These are phyloP conservation scores for Diaporthe vexans DNA, from an alignment of 2,329 filamentous ascomycete genomes.

Conservation along the genomic window DNA sequence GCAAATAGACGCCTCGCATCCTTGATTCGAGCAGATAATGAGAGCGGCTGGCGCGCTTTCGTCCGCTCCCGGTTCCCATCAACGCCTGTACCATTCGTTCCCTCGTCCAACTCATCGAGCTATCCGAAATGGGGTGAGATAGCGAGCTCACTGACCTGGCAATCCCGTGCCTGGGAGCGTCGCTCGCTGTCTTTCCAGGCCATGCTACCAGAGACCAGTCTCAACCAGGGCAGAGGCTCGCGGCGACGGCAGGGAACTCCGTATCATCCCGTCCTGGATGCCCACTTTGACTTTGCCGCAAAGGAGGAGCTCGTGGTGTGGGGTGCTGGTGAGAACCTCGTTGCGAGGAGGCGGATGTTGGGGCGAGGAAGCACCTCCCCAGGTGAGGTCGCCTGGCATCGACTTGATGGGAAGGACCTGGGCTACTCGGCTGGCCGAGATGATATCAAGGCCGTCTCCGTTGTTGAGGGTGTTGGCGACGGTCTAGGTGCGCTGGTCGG, in stretches of 20 bases:
- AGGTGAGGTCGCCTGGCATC: constrained; percentile 52
- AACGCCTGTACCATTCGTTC: constrained; percentile 50
- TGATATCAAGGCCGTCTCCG: constrained; percentile 63
- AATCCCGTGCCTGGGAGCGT: constrained; percentile 67
- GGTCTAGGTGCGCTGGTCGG: constrained; percentile 59
- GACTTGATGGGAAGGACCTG: constrained; percentile 53
- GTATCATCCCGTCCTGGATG: constrained; percentile 65
- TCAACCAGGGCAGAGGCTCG: constrained; percentile 35
- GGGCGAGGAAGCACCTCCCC: constrained; percentile 42
- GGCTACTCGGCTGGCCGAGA: constrained; percentile 61
- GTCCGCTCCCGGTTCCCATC: constrained; percentile 60
- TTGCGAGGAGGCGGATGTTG: constrained; percentile 56
- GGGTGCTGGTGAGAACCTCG: constrained; percentile 66
- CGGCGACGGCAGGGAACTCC: constrained; percentile 51
- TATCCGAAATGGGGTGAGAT: constrained; percentile 53
- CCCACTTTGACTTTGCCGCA: constrained; percentile 53
- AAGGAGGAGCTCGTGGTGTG: constrained; percentile 63
- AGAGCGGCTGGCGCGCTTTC: constrained; percentile 66
- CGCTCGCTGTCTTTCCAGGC: constrained; percentile 58
- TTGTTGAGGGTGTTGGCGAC: constrained; percentile 54
- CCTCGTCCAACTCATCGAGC: constrained; percentile 30
- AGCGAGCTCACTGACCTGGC: constrained; percentile 63
- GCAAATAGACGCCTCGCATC: constrained; percentile 56
- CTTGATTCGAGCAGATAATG: constrained; percentile 50
- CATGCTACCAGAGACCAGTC: constrained; percentile 46